Conservation (phyloP, 1,284 basidiomycete genomes). For the Cryptococcus maquisensis region DNA sequence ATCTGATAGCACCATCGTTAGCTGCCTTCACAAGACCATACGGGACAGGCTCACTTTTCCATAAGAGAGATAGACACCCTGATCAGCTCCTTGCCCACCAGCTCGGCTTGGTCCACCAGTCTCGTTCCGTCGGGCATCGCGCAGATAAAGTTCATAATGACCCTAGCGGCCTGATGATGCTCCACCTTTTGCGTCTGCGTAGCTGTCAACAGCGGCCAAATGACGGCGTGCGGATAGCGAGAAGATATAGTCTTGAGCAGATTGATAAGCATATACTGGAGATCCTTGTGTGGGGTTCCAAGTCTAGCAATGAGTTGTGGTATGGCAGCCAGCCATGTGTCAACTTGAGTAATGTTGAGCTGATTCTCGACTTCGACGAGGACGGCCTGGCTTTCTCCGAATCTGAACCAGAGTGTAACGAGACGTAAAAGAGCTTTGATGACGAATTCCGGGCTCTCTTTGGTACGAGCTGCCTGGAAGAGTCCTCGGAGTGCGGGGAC, state of each 20-base stretch:
- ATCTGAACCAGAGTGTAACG: slow-evolving; percentile 97
- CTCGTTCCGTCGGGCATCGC: slow-evolving; percentile 30
- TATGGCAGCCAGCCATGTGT: slow-evolving; percentile 37
- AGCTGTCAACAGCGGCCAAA: slow-evolving; percentile 44
- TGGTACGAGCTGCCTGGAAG: slow-evolving; percentile 33
- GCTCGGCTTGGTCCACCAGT: slow-evolving; percentile 37
- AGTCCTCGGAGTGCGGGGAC: slow-evolving; percentile 38
- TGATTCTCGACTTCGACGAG: slow-evolving; percentile 34
- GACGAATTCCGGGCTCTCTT: slow-evolving; percentile 32
- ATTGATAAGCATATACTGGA: slow-evolving; percentile 33
- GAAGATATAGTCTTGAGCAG: slow-evolving; percentile 36
- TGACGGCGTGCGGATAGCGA: slow-evolving; percentile 42
- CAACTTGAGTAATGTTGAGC: slow-evolving; percentile 25
- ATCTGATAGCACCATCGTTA: slow-evolving; percentile 13
- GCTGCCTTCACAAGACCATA: neutral
- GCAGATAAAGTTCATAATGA: slow-evolving; percentile 41
- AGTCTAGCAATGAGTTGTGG: slow-evolving; percentile 45
- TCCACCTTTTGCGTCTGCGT: slow-evolving; percentile 37
- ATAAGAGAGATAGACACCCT: slow-evolving; percentile 33
- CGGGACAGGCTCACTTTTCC: slow-evolving; percentile 26
- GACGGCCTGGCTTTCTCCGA: slow-evolving; percentile 85
- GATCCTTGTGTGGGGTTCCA: slow-evolving; percentile 31
- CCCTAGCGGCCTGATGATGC: slow-evolving; percentile 36
- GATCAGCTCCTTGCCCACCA: slow-evolving; percentile 40
- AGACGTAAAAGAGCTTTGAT: slow-evolving; percentile 80